Conservation (phyloP, 106 monocot species). For the Acorus gramineus region DNA sequence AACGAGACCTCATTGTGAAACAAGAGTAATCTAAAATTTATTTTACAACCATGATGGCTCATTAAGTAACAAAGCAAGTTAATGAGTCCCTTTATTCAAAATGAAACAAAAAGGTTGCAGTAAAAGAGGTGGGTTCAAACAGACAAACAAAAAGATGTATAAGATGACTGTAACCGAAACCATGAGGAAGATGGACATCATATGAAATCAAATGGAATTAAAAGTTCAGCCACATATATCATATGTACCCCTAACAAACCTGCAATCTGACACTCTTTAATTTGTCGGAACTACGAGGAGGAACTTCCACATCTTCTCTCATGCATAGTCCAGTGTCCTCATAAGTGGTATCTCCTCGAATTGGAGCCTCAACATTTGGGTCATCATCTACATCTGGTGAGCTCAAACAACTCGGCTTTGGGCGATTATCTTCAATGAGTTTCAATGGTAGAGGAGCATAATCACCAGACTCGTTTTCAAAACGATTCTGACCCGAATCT, state of each 20-base stretch:
- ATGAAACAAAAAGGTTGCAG: too few species aligned
- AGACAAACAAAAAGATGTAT: too few species aligned
- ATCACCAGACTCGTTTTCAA: neutral
- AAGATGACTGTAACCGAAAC: too few species aligned
- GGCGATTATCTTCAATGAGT: neutral
- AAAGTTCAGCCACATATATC: too few species aligned
- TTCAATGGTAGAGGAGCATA: constrained; percentile 1
- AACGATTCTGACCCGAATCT: constrained; percentile 5
- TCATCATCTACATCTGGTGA: neutral
- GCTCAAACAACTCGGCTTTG: neutral
- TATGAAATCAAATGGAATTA: too few species aligned
- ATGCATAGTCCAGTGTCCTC: neutral
- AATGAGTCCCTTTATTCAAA: too few species aligned
- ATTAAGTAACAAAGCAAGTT: too few species aligned
- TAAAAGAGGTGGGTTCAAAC: too few species aligned
- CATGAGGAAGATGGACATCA: too few species aligned
- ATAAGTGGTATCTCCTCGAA: neutral
- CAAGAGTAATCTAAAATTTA: too few species aligned
- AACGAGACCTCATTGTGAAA: too few species aligned
- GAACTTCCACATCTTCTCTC: neutral
- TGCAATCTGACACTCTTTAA: constrained; percentile 6
- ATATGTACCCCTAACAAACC: neutral
- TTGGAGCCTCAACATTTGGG: neutral
- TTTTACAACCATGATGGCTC: too few species aligned
- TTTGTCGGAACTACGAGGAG: constrained; percentile 5